A percentile compares a stretch with the other conserved stretches of the same genome.
Conservation (phyloP, 2,329 filamentous ascomycete species). For the Colletotrichum coccodes region DNA sequence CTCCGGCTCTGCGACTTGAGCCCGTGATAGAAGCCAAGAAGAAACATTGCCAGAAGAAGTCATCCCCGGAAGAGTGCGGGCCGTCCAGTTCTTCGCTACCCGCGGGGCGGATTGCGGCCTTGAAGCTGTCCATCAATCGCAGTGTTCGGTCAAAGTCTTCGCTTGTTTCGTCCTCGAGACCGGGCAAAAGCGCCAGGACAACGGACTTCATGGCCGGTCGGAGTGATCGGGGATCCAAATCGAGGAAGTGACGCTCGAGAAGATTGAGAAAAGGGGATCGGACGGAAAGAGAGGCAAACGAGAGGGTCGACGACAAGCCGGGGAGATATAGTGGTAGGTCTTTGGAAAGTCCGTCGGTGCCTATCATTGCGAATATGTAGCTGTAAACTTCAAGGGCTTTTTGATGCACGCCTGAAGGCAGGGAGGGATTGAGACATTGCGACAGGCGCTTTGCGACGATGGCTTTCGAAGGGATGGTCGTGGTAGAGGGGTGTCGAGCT, state of each 20-base stretch:
- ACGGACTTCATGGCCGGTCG: conserved; percentile 91
- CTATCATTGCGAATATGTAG: conserved; percentile 88
- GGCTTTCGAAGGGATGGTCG: conserved; percentile 82
- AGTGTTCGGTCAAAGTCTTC: conserved; percentile 95
- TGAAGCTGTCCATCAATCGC: conserved; percentile 81
- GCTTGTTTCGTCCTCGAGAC: conserved; percentile 93
- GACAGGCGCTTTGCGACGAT: conserved; percentile 89
- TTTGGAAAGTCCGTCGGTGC: conserved; percentile 79
- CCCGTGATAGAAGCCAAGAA: conserved; percentile 95
- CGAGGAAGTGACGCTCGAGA: conserved; percentile 82
- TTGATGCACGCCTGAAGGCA: conserved; percentile 97
- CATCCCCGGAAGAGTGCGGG: conserved; percentile 72
- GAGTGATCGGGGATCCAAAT: conserved; percentile 75
- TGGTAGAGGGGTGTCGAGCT: conserved; percentile 78
- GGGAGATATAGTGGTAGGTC: conserved; percentile 91
- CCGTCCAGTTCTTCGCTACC: conserved; percentile 60
- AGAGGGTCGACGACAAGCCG: conserved; percentile 87
- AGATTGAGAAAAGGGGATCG: conserved; percentile 87
- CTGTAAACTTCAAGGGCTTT: conserved; percentile 95
- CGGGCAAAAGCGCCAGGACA: conserved; percentile 88
- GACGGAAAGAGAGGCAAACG: conserved; percentile 93
- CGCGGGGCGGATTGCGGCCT: conserved; percentile 69
- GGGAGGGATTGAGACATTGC: conserved; percentile 91
- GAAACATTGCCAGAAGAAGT: conserved; percentile 98
- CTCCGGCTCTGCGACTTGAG: conserved; percentile 83